Evolutionary conservation across 2,329 filamentous ascomycete genomes (phyloP).

Genomic region (Beauveria sp.): DNA sequence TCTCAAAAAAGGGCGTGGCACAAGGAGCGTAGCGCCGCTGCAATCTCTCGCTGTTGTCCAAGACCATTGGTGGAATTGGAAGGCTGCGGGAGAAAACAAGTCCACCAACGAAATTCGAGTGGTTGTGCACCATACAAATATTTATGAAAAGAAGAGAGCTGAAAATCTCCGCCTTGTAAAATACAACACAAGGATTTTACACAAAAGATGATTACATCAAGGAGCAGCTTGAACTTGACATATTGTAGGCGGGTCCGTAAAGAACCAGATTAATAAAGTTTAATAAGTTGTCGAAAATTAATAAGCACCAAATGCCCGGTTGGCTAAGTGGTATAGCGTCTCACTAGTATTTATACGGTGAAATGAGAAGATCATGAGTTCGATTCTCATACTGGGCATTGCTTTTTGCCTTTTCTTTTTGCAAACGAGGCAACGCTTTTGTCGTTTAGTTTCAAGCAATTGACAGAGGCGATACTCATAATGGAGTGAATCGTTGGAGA

Average conservation of each 20-base stretch:
- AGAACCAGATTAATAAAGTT: background rate
- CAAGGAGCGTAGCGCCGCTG: background rate
- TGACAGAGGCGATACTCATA: too few species aligned
- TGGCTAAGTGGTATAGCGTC: constrained; percentile 4
- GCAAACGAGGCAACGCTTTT: background rate
- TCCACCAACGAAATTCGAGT: too few species aligned
- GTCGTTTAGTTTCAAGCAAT: background rate
- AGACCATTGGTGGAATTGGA: background rate
- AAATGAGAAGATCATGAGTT: constrained; percentile 10
- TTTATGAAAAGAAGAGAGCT: too few species aligned
- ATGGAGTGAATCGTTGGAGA: too few species aligned
- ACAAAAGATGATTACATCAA: background rate
- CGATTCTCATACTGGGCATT: constrained; percentile 12
- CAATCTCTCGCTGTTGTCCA: background rate
- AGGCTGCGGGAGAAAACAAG: too few species aligned
- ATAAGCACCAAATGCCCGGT: constrained; percentile 7
- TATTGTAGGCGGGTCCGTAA: background rate
- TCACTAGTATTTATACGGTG: background rate
- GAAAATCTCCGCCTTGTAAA: too few species aligned
- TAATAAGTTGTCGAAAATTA: background rate
- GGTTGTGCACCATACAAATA: too few species aligned
- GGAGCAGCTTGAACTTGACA: background rate
- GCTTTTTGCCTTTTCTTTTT: background rate
- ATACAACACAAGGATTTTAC: background rate
- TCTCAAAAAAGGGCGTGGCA: background rate